Base-by-base conservation (phyloP, 2,329 filamentous ascomycete genomes). In the Colletotrichum aenigma region DNA sequence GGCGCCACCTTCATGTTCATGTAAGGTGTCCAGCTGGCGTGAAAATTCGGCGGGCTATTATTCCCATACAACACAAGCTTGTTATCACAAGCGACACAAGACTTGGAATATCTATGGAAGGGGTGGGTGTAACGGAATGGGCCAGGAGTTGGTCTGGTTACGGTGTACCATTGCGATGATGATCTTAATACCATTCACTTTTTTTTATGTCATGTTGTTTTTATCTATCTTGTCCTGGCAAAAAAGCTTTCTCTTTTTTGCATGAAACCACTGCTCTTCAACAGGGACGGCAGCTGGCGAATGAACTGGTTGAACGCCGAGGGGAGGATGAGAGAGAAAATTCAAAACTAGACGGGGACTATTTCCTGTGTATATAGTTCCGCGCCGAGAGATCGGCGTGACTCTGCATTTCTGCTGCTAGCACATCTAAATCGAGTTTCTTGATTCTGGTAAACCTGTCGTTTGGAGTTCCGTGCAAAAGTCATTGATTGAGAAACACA, bases 1-100 rank as follows among this genome's bases (percentile, higher is more conserved):
- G 88, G 82, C 70, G 85, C 84, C 38, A 84, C 85, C 73, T 82
- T 90, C 74, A 78, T 90, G 79, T 82, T 91, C 52, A 73, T 84
- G 76, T 84, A 82, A 75, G 52, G 16, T 36, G 64, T 32, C 5
- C n/a, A 13, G 58, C 16, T 21, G 30, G 12, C 7, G 18, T 21
- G n/a, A 32, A 2, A 21, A 34, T 4, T 21, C 16, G 18, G 58
- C 28, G 30, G 7, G 21, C 4, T 12, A 15, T 10, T 21, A 18
- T 10, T 21, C 18, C 28, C 26, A 52, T 24, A 13, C 28, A 1
- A n/a, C 36, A 24, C 52, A 34, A 34, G n/a, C 55, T 30, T 60
- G 52, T 60, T 43, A 60, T 43, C 26, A 36, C 66, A 61, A 26
- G 21, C n/a, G 15, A 61, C 18, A 4, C 67, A 21, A 52, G 21